Base-by-base conservation (phyloP, 2,329 filamentous ascomycete genomes). In the Colletotrichum scovillei region DNA sequence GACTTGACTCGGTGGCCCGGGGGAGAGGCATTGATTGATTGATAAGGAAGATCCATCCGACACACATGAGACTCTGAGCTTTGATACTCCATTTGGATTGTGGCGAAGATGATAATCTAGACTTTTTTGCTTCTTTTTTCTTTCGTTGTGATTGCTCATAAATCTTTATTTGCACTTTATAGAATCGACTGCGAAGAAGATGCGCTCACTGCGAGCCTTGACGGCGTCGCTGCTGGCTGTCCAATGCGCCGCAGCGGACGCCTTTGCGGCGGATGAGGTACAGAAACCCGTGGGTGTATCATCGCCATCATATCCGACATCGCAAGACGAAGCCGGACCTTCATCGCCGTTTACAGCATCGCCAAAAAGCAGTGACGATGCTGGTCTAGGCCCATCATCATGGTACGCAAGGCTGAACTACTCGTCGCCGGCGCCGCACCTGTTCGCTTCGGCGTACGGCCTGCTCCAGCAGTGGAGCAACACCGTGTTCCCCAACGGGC, bases 381-480 rank as follows among this genome's bases (percentile, higher is more conserved):
- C 3, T 12, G 38, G 14, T 3, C 16, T 14, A 42, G 38, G 14
- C 6, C 38, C 38, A 42, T 42, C 22, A 2, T 14, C 28, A 35
- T 9, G 53, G 60, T 22, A 59, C 19, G 68, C 62, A 5, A 55
- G 35, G 19, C 70, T 87, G 68, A 86, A 88, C 78, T 88, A 85
- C 78, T 85, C 85, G 2, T 87, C 86, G 1, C 75, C 85, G 14
- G 81, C 84, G 8, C 86, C 86, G 4, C 85, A 87, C 73, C 83
- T 88, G 52, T 87, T 88, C 76, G 84, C 85, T 46, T 87, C 86
- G 2, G 78, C 84, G 3, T 82, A 85, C 69, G 82, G 83, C 3
- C 80, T 88, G 4, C 78, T 88, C 4, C 84, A 87, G 70, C 85
- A 88, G 79, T 87, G 85, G 84, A 79, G 84, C 52, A 88, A 88